phyloP scores from a whole-genome alignment of 108 stramenopile species.

The Bacterosira constricta region DNA sequence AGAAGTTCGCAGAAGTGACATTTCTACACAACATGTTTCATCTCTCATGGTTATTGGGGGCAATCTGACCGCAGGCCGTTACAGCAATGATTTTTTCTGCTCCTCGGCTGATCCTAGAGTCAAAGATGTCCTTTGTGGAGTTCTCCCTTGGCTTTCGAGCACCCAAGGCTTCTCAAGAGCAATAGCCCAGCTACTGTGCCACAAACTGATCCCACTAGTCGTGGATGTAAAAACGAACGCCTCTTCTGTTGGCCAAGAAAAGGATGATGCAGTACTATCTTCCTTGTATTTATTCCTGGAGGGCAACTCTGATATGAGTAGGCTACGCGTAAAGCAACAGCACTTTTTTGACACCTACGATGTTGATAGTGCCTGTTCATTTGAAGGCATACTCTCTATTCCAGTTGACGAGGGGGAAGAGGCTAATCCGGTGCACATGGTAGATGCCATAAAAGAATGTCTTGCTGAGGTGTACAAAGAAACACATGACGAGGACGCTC shows the following conservation, averaged over 20 bases:
- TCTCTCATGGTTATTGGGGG: constrained; percentile 83
- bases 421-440: constrained; percentile 70
- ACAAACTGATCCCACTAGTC: constrained; percentile 71
- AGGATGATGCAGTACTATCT: constrained; percentile 42
- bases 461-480: constrained; percentile 74
- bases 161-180: constrained; percentile 88
- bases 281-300: constrained; percentile 74
- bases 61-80: constrained; percentile 71
- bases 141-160: constrained; percentile 82
- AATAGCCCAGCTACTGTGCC: constrained; percentile 80
- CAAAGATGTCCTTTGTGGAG: constrained; percentile 65
- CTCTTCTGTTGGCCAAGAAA: not conserved
- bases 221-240: constrained; percentile 37
- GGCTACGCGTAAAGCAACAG: constrained; percentile 72
- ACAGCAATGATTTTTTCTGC: constrained; percentile 62
- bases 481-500: constrained; percentile 69
- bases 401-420: constrained; percentile 84
- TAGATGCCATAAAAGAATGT: constrained; percentile 72
- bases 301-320: constrained; percentile 77
- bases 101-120: constrained; percentile 37
- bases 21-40: constrained; percentile 74
- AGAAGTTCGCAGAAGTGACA: constrained; percentile 65
- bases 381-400: constrained; percentile 70
- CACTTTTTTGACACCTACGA: constrained; percentile 75
- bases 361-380: constrained; percentile 69